Base-by-base conservation (phyloP, 2,329 filamentous ascomycete species). In the Cladosporium velox region DNA sequence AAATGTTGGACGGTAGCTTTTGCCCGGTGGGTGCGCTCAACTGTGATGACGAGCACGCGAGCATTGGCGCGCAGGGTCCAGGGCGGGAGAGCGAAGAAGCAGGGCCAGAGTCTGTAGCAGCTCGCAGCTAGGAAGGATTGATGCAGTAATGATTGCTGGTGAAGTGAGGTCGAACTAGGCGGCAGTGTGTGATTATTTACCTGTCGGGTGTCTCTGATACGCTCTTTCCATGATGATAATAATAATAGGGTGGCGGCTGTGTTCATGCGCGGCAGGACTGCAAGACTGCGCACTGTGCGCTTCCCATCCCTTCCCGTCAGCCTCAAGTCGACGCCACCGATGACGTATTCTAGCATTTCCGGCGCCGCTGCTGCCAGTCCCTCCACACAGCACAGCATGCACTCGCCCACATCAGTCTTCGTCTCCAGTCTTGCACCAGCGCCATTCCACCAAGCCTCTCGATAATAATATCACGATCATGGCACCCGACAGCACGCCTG, bases 31-130 rank as follows among this genome's bases (percentile, higher is more conserved):
- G 49, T 35, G 21, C 14, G 12, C 14, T 30, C 28, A 30, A 54
- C 51, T 28, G 21, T 54, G 14, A 47, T 47, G 52, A 55, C 52
- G 52, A 55, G 52, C 52, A 55, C 52, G 52, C 52, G 52, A 55
- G 49, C 49, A 52, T 52, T 52, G 26, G 30, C 52, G 14, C 11
- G 52, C 52, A 55, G 52, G 52, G 52, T 55, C 52, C 24, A 18
- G 32, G 52, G 28, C 15, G 52, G 38, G 18, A 14, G 51, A 21
- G 49, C 49, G 24, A 52, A 28, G 49, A 55, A 32, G 51, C 51
- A 54, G 51, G 51, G 51, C 51, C 26, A 32, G 28, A 54, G 51
- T 30, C 15, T n/a, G 51, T 32, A n/a, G 12, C 30, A 52, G 49
- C 49, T 28, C 26, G 6, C 51, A 32, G 51, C 51, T 30, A 8